phyloP scores from a whole-genome alignment of 768 basidiomycete genomes.

The Lactifluus volemus region DNA sequence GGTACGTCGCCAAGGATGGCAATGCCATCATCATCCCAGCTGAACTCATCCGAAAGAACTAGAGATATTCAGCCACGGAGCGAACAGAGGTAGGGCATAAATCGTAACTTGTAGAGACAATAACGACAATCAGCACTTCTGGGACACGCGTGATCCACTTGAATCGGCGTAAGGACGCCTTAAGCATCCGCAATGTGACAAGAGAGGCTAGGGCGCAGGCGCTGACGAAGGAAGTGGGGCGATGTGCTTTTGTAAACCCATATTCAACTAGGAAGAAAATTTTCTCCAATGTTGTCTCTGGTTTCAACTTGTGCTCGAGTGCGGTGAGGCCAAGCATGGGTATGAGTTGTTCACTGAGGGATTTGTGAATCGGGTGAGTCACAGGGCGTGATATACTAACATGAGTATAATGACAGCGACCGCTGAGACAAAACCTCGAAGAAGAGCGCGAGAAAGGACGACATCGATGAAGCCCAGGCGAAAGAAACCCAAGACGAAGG shows the following conservation, averaged over 20 bases:
- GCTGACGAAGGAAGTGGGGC: constrained; percentile 63
- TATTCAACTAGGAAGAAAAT: constrained; percentile 62
- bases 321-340: constrained; percentile 79
- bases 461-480: constrained; percentile 91
- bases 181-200: constrained; percentile 50
- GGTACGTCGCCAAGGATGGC: constrained; percentile 76
- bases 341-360: constrained; percentile 64
- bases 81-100: not conserved
- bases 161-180: constrained; percentile 41
- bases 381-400: constrained; percentile 34
- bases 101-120: constrained; percentile 66
- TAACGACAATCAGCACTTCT: constrained; percentile 84
- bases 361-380: not conserved
- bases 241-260: constrained; percentile 47
- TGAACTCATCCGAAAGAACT: constrained; percentile 63
- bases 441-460: constrained; percentile 78
- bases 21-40: constrained; percentile 74
- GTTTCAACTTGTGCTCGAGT: constrained; percentile 46
- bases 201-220: constrained; percentile 61
- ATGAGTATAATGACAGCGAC: constrained; percentile 80
- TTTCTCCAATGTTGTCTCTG: constrained; percentile 69
- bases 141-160: constrained; percentile 71
- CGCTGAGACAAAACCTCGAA: constrained; percentile 83
- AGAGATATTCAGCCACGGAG: not conserved
- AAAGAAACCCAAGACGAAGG: constrained; percentile 79